phyloP scores from a whole-genome alignment of 164 flowering plant species.

The Sedum album region DNA sequence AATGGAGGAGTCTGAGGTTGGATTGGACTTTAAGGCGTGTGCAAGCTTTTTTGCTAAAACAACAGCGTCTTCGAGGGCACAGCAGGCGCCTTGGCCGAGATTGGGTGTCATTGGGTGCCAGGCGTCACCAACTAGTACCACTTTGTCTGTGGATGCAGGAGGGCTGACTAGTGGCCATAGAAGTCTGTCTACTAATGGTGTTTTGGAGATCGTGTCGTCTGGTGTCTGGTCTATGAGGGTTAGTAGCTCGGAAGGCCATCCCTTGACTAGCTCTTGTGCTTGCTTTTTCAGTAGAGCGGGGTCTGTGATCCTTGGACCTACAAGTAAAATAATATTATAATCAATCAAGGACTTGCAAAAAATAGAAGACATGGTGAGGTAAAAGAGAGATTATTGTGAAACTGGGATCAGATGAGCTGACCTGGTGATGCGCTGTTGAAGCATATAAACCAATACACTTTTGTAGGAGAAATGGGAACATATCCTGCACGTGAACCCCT shows the following conservation, averaged over 20 bases:
- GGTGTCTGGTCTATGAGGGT: slow-evolving; percentile 51
- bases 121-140: slow-evolving; percentile 90
- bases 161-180: slow-evolving; percentile 74
- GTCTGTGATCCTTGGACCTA: slow-evolving; percentile 71
- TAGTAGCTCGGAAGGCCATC: slow-evolving; percentile 60
- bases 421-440: slow-evolving; percentile 82
- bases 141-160: slow-evolving; percentile 42
- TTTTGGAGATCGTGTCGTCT: slow-evolving; percentile 55
- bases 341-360: background rate
- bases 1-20: slow-evolving; percentile 17
- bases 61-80: slow-evolving; percentile 84
- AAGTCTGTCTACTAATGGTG: slow-evolving; percentile 80
- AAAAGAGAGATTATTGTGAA: background rate
- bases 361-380: background rate
- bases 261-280: slow-evolving; percentile 42
- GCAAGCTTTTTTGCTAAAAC: slow-evolving; percentile 62
- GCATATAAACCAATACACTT: slow-evolving; percentile 94
- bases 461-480: slow-evolving; percentile 77
- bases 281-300: slow-evolving; percentile 49
- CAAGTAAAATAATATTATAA: slow-evolving; percentile 1
- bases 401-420: slow-evolving; percentile 11
- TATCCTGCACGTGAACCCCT: slow-evolving; percentile 80
- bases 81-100: slow-evolving; percentile 94
- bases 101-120: slow-evolving; percentile 99
- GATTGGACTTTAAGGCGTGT: slow-evolving; percentile 27